These are phyloP conservation scores for Parasitella parasitica DNA, from an alignment of 371 early-diverging fungal species.

Conservation along the genomic window DNA sequence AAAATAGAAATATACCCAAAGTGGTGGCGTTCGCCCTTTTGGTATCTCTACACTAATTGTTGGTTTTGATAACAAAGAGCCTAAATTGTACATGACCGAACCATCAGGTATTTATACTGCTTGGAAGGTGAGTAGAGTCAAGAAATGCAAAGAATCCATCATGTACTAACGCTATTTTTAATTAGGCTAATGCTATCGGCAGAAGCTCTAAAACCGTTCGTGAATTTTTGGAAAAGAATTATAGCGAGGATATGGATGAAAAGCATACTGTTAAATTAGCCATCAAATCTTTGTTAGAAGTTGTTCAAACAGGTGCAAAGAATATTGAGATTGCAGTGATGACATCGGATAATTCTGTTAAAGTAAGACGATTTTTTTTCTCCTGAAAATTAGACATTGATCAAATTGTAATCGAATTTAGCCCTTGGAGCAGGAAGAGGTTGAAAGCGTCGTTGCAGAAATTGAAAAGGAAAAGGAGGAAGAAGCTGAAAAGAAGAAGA, in stretches of 20 bases:
- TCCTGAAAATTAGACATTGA: not conserved
- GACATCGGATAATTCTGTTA: constrained; percentile 67
- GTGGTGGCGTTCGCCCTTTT: constrained; percentile 98
- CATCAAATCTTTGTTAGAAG: constrained; percentile 91
- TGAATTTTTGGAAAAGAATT: constrained; percentile 98
- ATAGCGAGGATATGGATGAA: constrained; percentile 78
- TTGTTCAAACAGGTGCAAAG: constrained; percentile 98
- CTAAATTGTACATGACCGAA: constrained; percentile 97
- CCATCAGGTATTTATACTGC: constrained; percentile 99
- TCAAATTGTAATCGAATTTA: constrained; percentile 11
- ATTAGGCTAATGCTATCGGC: constrained; percentile 92
- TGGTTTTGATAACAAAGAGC: constrained; percentile 87
- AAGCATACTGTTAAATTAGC: constrained; percentile 89
- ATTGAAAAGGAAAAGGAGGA: constrained; percentile 95
- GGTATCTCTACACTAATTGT: constrained; percentile 98
- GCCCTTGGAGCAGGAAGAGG: constrained; percentile 78
- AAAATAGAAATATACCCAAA: constrained; percentile 96
- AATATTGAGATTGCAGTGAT: constrained; percentile 97
- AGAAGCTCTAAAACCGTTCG: constrained; percentile 95
- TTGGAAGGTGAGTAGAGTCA: constrained; percentile 75
- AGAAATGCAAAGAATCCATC: too few species aligned
- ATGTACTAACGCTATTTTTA: too few species aligned
- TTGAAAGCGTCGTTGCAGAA: constrained; percentile 79
- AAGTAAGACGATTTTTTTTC: constrained; percentile 46
- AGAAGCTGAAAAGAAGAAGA: constrained; percentile 81